Conservation (phyloP, 1,139 yeast species). For the Scheffersomyces lignicola region DNA sequence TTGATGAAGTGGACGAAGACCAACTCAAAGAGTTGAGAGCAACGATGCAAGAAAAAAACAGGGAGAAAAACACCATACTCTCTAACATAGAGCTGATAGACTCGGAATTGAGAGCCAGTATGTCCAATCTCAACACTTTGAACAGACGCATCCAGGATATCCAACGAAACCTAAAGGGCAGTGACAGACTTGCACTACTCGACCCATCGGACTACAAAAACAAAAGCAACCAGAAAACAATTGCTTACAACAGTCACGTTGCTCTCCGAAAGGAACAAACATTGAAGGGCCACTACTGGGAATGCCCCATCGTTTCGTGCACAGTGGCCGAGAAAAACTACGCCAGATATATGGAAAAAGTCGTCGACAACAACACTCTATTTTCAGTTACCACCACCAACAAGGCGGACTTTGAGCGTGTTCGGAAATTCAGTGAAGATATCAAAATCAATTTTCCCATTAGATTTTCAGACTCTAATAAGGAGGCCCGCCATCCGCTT, state of each 20-base stretch:
- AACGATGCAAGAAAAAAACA: slow-evolving; percentile 15
- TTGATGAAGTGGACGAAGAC: slow-evolving; percentile 15
- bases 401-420: slow-evolving; percentile 20
- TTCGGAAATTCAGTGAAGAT: slow-evolving; percentile 30
- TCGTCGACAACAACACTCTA: slow-evolving; percentile 54
- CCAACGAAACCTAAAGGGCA: slow-evolving; percentile 34
- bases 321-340: slow-evolving; percentile 48
- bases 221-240: slow-evolving; percentile 27
- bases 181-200: slow-evolving; percentile 52
- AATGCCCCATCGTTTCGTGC: slow-evolving; percentile 77
- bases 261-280: slow-evolving; percentile 28
- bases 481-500: slow-evolving; percentile 15
- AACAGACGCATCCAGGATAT: slow-evolving; percentile 17
- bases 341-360: slow-evolving; percentile 58
- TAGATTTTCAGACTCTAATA: slow-evolving; percentile 25
- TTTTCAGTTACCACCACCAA: slow-evolving; percentile 47
- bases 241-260: slow-evolving; percentile 32
- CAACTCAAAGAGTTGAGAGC: slow-evolving; percentile 15
- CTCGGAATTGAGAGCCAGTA: slow-evolving; percentile 15
- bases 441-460: slow-evolving; percentile 37
- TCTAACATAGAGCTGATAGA: slow-evolving; percentile 18
- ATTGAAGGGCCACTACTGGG: slow-evolving; percentile 50
- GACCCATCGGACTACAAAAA: slow-evolving; percentile 25
- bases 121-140: slow-evolving; percentile 5
- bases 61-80: slow-evolving; percentile 13